Evolutionary conservation across 768 basidiomycete species (phyloP).

Genomic region (Trichaptum fuscoviolaceum): DNA sequence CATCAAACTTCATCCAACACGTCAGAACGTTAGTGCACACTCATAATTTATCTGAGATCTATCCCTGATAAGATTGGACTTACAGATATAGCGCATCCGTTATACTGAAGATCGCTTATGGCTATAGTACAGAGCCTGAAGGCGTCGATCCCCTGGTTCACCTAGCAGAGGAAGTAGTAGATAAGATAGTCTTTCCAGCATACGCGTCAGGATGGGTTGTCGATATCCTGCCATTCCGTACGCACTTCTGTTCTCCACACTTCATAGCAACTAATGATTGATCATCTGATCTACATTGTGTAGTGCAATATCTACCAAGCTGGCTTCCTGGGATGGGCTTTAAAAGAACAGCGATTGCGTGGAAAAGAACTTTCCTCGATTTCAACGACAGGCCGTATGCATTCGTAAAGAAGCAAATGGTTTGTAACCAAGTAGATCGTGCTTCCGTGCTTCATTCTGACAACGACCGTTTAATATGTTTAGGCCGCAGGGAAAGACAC

Average conservation of each 20-base stretch:
- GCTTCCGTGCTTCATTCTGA: not conserved
- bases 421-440: slow-evolving; percentile 4
- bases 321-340: slow-evolving; percentile 42
- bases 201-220: slow-evolving; percentile 31
- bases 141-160: slow-evolving; percentile 30
- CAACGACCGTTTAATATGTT: not conserved
- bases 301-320: slow-evolving; percentile 35
- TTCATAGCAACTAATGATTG: not conserved
- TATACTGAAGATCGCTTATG: slow-evolving; percentile 35
- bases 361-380: slow-evolving; percentile 14
- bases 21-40: not conserved
- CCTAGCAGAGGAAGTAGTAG: slow-evolving; percentile 27
- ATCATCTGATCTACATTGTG: not conserved
- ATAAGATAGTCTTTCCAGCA: slow-evolving; percentile 18
- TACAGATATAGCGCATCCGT: slow-evolving; percentile 30
- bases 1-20: not conserved
- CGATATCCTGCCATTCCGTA: slow-evolving; percentile 35
- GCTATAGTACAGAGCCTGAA: slow-evolving; percentile 28
- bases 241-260: slow-evolving; percentile 12
- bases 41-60: not conserved
- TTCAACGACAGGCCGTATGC: slow-evolving; percentile 24
- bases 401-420: slow-evolving; percentile 31
- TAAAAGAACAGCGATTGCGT: slow-evolving; percentile 25
- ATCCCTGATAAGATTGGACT: not conserved
- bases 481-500: slow-evolving; percentile 21